Evolutionary conservation across 73 alveolate genomes (phyloP).

Genomic region (Uronychia binucleata): DNA sequence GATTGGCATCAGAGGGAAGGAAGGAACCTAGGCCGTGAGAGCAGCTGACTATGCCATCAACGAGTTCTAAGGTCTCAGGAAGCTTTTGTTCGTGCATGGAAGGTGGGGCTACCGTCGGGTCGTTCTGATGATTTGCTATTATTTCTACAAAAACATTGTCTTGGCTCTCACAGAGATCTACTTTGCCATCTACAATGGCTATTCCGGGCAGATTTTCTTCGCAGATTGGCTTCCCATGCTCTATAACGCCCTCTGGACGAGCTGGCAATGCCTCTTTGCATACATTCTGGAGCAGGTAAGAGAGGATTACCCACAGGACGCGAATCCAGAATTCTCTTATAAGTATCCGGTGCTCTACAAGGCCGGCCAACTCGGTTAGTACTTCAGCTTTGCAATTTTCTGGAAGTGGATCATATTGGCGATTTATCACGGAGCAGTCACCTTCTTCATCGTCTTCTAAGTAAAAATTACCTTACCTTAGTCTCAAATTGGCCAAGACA

Average conservation of each 20-base stretch:
- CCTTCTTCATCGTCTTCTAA: slow-evolving; percentile 63
- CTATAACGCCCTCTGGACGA: slow-evolving; percentile 89
- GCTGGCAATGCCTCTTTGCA: slow-evolving; percentile 73
- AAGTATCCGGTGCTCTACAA: slow-evolving; percentile 65
- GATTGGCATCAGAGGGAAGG: slow-evolving; percentile 87
- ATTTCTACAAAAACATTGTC: slow-evolving; percentile 84
- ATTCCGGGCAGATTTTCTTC: slow-evolving; percentile 86
- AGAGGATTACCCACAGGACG: slow-evolving; percentile 26
- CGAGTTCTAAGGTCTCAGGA: slow-evolving; percentile 80
- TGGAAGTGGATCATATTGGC: slow-evolving; percentile 85
- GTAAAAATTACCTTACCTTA: slow-evolving; percentile 18
- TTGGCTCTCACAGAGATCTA: slow-evolving; percentile 68
- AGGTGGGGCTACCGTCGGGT: slow-evolving; percentile 91
- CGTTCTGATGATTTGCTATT: slow-evolving; percentile 71
- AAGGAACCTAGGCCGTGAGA: slow-evolving; percentile 89
- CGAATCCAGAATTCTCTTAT: slow-evolving; percentile 22
- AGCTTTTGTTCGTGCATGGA: slow-evolving; percentile 96
- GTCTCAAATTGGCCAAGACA: slow-evolving; percentile 27
- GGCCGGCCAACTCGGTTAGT: slow-evolving; percentile 80
- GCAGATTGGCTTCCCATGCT: slow-evolving; percentile 86
- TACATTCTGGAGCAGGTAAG: slow-evolving; percentile 39
- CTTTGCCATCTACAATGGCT: slow-evolving; percentile 85
- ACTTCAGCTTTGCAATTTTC: slow-evolving; percentile 74
- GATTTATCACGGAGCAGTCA: slow-evolving; percentile 66
- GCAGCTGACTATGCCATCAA: slow-evolving; percentile 85